Evolutionary conservation across 106 monocot genomes (phyloP), one percentile per base, ranked within the genome.

Genomic region (Amphibolis antarctica): DNA sequence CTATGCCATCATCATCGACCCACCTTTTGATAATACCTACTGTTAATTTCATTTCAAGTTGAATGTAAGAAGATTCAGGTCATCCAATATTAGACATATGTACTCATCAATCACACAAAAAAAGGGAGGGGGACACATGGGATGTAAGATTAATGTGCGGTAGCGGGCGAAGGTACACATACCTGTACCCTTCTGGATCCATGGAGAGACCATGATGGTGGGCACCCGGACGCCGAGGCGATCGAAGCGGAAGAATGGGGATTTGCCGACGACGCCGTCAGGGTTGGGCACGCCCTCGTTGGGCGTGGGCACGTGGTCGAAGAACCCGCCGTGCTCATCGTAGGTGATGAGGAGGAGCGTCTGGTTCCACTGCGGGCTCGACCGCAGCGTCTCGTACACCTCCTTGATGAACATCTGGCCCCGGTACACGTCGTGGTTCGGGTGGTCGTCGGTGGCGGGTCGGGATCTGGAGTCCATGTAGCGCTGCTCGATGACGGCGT

Each of bases 131-230:
- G n/a, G n/a, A n/a, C n/a, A n/a, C n/a, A n/a, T n/a, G n/a, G n/a
- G n/a, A n/a, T n/a, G n/a, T n/a, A n/a, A n/a, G n/a, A n/a, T n/a
- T n/a, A n/a, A n/a, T n/a, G n/a, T n/a, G n/a, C n/a, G n/a, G n/a
- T n/a, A n/a, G n/a, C n/a, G n/a, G n/a, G n/a, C n/a, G n/a, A n/a
- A n/a, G n/a, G 36, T 36, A 12, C 18, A 30, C 11, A 23, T 66
- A 90, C 90, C 85, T 0, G 84, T 92, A 0, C 92, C 87, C 75
- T 84, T 92, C n/a, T 87, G 72, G 7, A 92, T 92, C 92, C 92
- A 92, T 0, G 92, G 92, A 15, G 92, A 92, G 23, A 87, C 81
- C 81, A 90, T 70, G 62, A 90, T 86, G 42, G 89, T 64, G 0
- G 89, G 89, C 6, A 90, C 89, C 57, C 89, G 71, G 6, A 90